These are phyloP conservation scores for Colletotrichum liaoningense DNA, from an alignment of 2,329 filamentous ascomycete species.

Conservation along the genomic window DNA sequence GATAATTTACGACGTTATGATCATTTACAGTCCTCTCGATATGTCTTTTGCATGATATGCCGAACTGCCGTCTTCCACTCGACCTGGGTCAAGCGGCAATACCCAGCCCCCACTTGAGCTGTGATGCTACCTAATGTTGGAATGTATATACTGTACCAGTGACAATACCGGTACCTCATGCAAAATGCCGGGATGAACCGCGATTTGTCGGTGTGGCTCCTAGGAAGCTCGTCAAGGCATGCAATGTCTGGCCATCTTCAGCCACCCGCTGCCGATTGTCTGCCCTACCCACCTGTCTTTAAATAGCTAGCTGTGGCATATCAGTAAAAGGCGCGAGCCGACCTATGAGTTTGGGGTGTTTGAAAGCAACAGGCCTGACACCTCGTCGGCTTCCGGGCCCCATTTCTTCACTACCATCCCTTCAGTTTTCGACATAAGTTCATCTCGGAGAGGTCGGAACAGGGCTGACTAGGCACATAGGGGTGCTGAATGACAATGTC, in stretches of 20 bases:
- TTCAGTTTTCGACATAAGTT: neutral
- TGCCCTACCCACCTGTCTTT: neutral
- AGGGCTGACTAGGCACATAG: too few species aligned
- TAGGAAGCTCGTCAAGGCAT: neutral
- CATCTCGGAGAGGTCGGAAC: too few species aligned
- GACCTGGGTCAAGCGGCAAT: neutral
- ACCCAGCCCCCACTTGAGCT: neutral
- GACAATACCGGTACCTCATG: neutral
- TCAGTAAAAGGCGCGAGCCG: neutral
- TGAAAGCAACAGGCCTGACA: neutral
- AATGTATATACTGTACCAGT: neutral
- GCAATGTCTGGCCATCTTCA: neutral
- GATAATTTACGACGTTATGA: conserved; percentile 33
- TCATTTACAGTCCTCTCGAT: neutral
- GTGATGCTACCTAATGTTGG: neutral
- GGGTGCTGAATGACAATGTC: neutral
- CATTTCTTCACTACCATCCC: too few species aligned
- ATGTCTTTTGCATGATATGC: too few species aligned
- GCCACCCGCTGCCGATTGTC: neutral
- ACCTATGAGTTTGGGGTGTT: neutral
- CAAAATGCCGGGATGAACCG: neutral
- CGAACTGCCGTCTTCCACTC: neutral
- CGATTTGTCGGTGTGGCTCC: neutral
- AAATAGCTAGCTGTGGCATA: neutral
- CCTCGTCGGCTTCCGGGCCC: too few species aligned